Evolutionary conservation across 2,329 filamentous ascomycete genomes (phyloP).

Genomic region (Pseudocercospora fijiensis): DNA sequence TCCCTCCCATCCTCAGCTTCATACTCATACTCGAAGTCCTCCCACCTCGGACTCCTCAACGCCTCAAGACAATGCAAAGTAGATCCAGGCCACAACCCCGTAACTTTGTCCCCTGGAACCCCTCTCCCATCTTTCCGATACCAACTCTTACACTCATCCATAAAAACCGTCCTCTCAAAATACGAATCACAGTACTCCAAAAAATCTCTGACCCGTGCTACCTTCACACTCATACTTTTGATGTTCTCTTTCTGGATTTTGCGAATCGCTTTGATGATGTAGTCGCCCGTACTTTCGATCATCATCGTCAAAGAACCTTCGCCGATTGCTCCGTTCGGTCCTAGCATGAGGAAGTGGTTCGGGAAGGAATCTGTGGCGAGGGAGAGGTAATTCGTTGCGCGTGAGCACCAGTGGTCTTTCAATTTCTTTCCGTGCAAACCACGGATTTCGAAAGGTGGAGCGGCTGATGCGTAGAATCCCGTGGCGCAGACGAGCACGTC

Average conservation of each 20-base stretch:
- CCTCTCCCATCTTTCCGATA: slow-evolving; percentile 21
- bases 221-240: slow-evolving; percentile 44
- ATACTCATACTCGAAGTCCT: slow-evolving; percentile 59
- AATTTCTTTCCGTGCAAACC: slow-evolving; percentile 33
- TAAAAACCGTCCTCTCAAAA: slow-evolving; percentile 46
- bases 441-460: slow-evolving; percentile 32
- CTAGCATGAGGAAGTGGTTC: slow-evolving; percentile 35
- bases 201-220: slow-evolving; percentile 53
- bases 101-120: slow-evolving; percentile 40
- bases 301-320: slow-evolving; percentile 27
- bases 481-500: slow-evolving; percentile 39
- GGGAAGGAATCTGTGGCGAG: slow-evolving; percentile 33
- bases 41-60: slow-evolving; percentile 57
- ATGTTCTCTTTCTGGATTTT: slow-evolving; percentile 48
- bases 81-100: slow-evolving; percentile 23
- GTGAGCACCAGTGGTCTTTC: slow-evolving; percentile 39
- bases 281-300: slow-evolving; percentile 40
- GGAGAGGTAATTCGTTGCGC: slow-evolving; percentile 40
- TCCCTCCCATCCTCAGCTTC: slow-evolving; percentile 28
- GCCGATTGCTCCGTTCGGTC: slow-evolving; percentile 26
- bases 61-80: slow-evolving; percentile 58
- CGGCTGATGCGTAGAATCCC: slow-evolving; percentile 39
- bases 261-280: slow-evolving; percentile 44
- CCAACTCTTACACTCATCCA: slow-evolving; percentile 21
- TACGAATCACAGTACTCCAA: slow-evolving; percentile 49